A percentile compares a stretch with the other conserved stretches of the same genome.
Evolutionary conservation across 345 rosid species (phyloP).

Genomic region (Salix purpurea): DNA sequence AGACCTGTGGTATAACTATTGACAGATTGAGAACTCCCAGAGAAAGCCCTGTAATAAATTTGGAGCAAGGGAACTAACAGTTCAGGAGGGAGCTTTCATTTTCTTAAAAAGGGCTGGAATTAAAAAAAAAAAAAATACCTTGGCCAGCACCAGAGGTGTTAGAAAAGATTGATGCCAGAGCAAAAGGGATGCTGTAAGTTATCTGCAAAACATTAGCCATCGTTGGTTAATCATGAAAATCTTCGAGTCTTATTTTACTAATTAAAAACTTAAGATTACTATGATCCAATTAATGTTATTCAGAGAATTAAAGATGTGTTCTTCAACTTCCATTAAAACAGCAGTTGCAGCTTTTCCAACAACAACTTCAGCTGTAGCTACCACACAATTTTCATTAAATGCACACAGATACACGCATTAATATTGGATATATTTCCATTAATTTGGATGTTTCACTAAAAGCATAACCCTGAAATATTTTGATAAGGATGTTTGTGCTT

Average conservation of each 20-base stretch:
- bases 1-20: constrained; percentile 79
- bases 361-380: background rate
- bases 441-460: too few relatives aligned
- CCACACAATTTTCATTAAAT: background rate
- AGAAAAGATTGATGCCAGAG: constrained; percentile 83
- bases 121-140: constrained; percentile 35
- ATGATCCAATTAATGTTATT: background rate
- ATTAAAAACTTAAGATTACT: background rate
- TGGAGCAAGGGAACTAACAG: background rate
- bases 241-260: background rate
- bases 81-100: too few relatives aligned
- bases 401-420: background rate
- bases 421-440: too few relatives aligned
- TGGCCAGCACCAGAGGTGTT: constrained; percentile 65
- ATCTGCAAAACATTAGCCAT: constrained; percentile 39
- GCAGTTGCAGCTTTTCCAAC: background rate
- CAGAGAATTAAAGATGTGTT: background rate
- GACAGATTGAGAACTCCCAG: constrained; percentile 75
- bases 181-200: constrained; percentile 78
- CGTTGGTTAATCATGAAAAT: background rate
- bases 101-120: background rate
- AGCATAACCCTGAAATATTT: too few relatives aligned
- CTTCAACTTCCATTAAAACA: background rate
- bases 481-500: background rate
- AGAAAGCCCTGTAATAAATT: constrained; percentile 54